A percentile compares a stretch with the other conserved stretches of the same genome.
phyloP scores from a whole-genome alignment of 768 basidiomycete species.

The Auricularia heimuer region DNA sequence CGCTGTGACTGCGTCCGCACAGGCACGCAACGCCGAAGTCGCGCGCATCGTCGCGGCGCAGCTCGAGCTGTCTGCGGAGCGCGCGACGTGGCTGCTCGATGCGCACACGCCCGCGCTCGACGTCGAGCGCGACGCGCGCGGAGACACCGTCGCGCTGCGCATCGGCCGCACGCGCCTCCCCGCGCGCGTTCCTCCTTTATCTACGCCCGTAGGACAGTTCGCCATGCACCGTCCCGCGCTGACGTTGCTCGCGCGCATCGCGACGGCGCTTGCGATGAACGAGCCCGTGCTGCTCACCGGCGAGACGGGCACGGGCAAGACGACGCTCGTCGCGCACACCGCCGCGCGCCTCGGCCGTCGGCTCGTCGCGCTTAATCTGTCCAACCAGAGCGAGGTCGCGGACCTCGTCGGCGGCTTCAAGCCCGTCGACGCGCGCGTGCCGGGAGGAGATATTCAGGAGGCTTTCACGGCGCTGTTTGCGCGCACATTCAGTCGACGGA shows the following conservation, averaged over 20 bases:
- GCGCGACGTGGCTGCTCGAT: constrained; percentile 59
- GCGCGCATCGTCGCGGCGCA: constrained; percentile 46
- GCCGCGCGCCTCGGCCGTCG: constrained; percentile 66
- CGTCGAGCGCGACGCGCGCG: constrained; percentile 58
- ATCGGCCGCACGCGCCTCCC: constrained; percentile 55
- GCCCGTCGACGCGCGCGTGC: constrained; percentile 81
- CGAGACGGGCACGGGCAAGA: constrained; percentile 99
- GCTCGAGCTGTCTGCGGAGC: constrained; percentile 59
- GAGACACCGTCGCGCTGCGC: constrained; percentile 42
- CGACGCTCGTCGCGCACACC: constrained; percentile 81
- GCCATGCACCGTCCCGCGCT: constrained; percentile 83
- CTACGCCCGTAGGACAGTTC: constrained; percentile 47
- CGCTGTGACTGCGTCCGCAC: constrained; percentile 41
- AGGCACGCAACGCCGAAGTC: constrained; percentile 39
- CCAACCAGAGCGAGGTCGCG: constrained; percentile 91
- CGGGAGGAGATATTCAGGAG: constrained; percentile 59
- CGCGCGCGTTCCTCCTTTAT: constrained; percentile 23
- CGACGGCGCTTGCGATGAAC: constrained; percentile 52
- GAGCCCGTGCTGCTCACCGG: constrained; percentile 91
- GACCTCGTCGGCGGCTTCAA: constrained; percentile 94
- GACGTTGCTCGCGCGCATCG: constrained; percentile 69
- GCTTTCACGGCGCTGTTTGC: constrained; percentile 75
- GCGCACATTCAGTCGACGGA: constrained; percentile 78
- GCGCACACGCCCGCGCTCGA: constrained; percentile 52
- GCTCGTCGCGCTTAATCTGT: constrained; percentile 84